phyloP scores from a whole-genome alignment of 1,139 yeast genomes.

The Candida pseudoviswanathii region DNA sequence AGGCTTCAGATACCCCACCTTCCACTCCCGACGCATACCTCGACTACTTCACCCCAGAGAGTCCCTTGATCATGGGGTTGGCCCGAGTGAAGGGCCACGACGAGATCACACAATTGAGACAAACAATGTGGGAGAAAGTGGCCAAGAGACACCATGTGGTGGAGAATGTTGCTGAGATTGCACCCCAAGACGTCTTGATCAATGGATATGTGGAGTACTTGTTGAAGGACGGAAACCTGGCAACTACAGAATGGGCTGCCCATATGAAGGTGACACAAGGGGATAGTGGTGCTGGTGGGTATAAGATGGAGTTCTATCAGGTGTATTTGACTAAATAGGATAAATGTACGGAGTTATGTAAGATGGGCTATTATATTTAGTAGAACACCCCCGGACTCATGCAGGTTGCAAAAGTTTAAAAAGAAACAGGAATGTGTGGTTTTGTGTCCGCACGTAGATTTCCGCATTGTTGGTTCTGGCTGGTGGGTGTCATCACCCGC shows the following conservation, averaged over 20 bases:
- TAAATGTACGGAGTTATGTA: neutral
- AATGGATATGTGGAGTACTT: constrained; percentile 26
- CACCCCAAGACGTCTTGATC: constrained; percentile 15
- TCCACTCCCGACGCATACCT: constrained; percentile 20
- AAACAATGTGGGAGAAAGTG: constrained; percentile 25
- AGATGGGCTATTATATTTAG: neutral
- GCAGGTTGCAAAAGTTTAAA: neutral
- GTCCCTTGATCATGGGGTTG: constrained; percentile 22
- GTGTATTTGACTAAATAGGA: constrained; percentile 18
- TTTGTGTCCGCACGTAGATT: neutral
- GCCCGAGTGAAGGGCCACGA: constrained; percentile 14
- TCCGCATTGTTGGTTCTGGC: neutral
- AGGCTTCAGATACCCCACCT: constrained; percentile 23
- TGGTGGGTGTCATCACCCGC: too few species aligned
- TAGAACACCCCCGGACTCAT: neutral
- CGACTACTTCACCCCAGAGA: constrained; percentile 17
- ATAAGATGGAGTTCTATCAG: constrained; percentile 22
- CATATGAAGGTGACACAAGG: constrained; percentile 17
- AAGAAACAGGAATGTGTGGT: neutral
- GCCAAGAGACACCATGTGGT: constrained; percentile 25
- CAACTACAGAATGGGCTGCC: constrained; percentile 24
- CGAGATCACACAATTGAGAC: constrained; percentile 20
- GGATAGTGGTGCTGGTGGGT: constrained; percentile 7
- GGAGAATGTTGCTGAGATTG: constrained; percentile 19
- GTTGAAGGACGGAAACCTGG: constrained; percentile 19